These are phyloP conservation scores for Protea cynaroides DNA, from an alignment of 164 flowering plant genomes.

Conservation along the genomic window DNA sequence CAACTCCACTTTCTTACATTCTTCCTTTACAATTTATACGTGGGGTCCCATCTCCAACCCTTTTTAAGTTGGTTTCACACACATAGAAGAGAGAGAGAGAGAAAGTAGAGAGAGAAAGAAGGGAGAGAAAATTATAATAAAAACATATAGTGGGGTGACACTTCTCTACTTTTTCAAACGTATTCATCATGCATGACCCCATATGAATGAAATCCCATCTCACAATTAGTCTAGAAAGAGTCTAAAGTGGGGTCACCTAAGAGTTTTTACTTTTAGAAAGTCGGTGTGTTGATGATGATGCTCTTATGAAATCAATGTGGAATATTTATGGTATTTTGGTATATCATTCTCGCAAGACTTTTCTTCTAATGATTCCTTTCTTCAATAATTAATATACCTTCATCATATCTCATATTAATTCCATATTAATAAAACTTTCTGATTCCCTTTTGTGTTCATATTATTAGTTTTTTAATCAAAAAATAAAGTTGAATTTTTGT, in stretches of 20 bases:
- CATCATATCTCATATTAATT: too few species aligned
- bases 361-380: background rate
- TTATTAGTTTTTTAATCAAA: too few species aligned
- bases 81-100: background rate
- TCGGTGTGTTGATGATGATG: constrained; percentile 27
- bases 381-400: background rate
- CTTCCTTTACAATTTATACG: background rate
- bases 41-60: too few species aligned
- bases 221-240: constrained; percentile 7
- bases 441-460: too few species aligned
- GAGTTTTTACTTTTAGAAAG: constrained; percentile 14
- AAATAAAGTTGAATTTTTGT: too few species aligned
- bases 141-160: constrained; percentile 11
- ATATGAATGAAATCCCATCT: constrained; percentile 6
- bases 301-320: constrained; percentile 2
- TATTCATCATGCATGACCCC: constrained; percentile 24
- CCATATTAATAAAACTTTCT: too few species aligned
- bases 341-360: constrained; percentile 16
- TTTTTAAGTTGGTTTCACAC: background rate
- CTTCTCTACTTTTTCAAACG: constrained; percentile 14
- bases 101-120: background rate
- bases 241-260: constrained; percentile 17
- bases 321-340: background rate
- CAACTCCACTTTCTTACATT: background rate
- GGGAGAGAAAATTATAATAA: too few species aligned